Conservation (phyloP, 306 rosid genomes). For the Lagenaria siceraria region DNA sequence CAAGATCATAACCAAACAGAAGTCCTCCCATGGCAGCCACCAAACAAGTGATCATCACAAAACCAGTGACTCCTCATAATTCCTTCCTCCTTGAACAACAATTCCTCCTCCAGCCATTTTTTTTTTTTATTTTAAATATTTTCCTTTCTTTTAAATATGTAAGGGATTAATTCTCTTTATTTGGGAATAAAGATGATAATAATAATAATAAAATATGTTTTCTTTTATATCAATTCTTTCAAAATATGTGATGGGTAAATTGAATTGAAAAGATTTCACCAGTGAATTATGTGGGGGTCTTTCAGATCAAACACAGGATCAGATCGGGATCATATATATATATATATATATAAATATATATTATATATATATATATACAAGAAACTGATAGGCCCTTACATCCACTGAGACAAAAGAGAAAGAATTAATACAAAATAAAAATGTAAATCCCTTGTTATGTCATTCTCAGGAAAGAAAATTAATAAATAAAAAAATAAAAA, state of each 20-base stretch:
- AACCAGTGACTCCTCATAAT: constrained; percentile 16
- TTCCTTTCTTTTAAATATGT: neutral
- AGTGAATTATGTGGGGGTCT: neutral
- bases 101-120: constrained; percentile 19
- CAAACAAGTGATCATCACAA: constrained; percentile 14
- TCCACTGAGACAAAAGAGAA: constrained; percentile 8
- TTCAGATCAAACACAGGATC: neutral
- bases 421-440: constrained; percentile 1
- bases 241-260: neutral
- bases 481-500: too few relatives aligned
- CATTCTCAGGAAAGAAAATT: neutral
- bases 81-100: neutral
- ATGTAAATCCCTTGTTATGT: constrained; percentile 2
- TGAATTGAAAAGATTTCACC: neutral
- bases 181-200: too few relatives aligned
- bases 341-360: too few relatives aligned
- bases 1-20: constrained; percentile 30
- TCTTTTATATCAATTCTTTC: constrained; percentile 4
- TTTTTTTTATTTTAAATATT: too few relatives aligned
- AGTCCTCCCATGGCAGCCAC: constrained; percentile 22
- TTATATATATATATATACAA: neutral
- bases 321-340: neutral
- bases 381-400: neutral
- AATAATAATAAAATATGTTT: neutral
- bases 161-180: neutral